These are phyloP conservation scores for Crotalaria pallida DNA, from an alignment of 306 rosid genomes.

Conservation along the genomic window DNA sequence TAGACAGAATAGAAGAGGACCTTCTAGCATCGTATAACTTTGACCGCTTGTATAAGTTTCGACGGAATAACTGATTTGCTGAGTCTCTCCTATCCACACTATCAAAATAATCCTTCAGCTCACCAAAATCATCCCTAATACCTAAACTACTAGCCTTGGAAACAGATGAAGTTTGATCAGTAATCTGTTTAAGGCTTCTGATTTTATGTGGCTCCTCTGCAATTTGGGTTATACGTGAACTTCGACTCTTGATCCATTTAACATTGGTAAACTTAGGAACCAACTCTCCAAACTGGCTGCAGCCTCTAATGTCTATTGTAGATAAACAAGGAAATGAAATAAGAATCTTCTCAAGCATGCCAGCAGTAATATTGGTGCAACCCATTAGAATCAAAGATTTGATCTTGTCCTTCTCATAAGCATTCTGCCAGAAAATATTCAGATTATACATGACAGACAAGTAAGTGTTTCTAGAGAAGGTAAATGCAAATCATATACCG, in stretches of 20 bases:
- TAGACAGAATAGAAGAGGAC: conserved; percentile 91
- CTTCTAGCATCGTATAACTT: conserved; percentile 92
- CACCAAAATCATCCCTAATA: conserved; percentile 78
- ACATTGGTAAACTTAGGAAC: conserved; percentile 50
- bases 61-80: conserved; percentile 69
- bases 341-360: conserved; percentile 72
- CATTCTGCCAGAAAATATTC: conserved; percentile 61
- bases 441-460: conserved; percentile 20
- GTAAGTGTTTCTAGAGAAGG: background rate
- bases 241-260: conserved; percentile 79
- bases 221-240: conserved; percentile 33
- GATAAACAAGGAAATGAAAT: conserved; percentile 61
- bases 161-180: conserved; percentile 50
- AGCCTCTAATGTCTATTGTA: conserved; percentile 77
- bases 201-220: conserved; percentile 65
- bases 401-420: conserved; percentile 65
- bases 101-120: conserved; percentile 81
- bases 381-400: conserved; percentile 66
- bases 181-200: conserved; percentile 64
- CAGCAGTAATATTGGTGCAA: conserved; percentile 65
- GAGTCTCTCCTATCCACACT: conserved; percentile 95
- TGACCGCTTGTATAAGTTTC: conserved; percentile 88
- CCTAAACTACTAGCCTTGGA: conserved; percentile 52
- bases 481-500: conserved; percentile 20
- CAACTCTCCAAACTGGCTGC: conserved; percentile 79